These are phyloP conservation scores for Scalesia atractyloides DNA, from an alignment of 129 eudicot species.

Conservation along the genomic window DNA sequence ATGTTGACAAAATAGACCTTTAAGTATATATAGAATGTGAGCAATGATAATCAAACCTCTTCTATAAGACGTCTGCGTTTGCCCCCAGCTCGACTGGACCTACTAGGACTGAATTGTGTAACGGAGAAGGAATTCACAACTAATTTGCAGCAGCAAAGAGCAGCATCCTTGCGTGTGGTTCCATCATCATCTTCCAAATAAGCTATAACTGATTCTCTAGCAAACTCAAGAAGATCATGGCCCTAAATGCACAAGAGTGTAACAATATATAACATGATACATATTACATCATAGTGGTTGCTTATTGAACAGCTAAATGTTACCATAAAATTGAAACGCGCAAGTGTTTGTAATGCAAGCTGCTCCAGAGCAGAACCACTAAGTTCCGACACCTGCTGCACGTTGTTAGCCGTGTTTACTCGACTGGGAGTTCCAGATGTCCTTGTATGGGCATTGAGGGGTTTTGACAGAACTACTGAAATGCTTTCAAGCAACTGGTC, in stretches of 20 bases:
- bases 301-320: background rate
- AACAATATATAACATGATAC: conserved; percentile 11
- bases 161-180: conserved; percentile 91
- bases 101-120: conserved; percentile 51
- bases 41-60: conserved; percentile 57
- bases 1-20: too few relatives aligned
- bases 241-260: conserved; percentile 53
- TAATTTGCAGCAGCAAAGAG: conserved; percentile 89
- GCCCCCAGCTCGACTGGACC: conserved; percentile 86
- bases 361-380: conserved; percentile 85
- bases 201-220: conserved; percentile 74
- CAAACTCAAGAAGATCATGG: conserved; percentile 93
- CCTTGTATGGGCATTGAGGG: conserved; percentile 57
- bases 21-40: background rate
- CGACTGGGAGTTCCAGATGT: conserved; percentile 52
- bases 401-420: conserved; percentile 40
- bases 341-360: conserved; percentile 94
- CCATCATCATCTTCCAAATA: conserved; percentile 97
- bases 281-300: background rate
- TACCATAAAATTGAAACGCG: conserved; percentile 92
- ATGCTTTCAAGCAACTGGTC: conserved; percentile 81
- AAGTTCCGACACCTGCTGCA: conserved; percentile 69
- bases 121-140: conserved; percentile 70
- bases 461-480: conserved; percentile 72
- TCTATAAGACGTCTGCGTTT: conserved; percentile 83